Percentiles rank a stretch among this genome's conserved stretches.
These are phyloP conservation scores for Lactarius evosmus DNA, from an alignment of 768 basidiomycete genomes.

Conservation along the genomic window DNA sequence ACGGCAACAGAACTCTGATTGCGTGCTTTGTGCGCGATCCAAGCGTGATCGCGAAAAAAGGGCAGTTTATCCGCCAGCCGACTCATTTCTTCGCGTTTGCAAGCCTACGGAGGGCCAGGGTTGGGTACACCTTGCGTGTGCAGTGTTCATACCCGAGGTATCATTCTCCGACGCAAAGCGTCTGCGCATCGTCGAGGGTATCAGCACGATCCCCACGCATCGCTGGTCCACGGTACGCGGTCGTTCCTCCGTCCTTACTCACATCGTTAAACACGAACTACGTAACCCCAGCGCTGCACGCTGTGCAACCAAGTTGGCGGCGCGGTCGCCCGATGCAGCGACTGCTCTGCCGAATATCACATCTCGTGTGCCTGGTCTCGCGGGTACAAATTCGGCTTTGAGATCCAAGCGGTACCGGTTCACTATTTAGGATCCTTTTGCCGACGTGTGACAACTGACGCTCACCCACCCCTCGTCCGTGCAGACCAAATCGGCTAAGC, in stretches of 20 bases:
- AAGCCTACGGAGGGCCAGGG: constrained; percentile 93
- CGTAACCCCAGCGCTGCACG: constrained; percentile 55
- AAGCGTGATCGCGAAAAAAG: constrained; percentile 47
- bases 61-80: constrained; percentile 47
- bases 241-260: background rate
- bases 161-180: constrained; percentile 70
- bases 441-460: background rate
- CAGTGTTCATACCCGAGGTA: constrained; percentile 85
- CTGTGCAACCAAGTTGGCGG: constrained; percentile 73
- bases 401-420: constrained; percentile 72
- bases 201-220: constrained; percentile 65
- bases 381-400: constrained; percentile 87
- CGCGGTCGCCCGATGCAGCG: constrained; percentile 78
- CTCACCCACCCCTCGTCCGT: background rate
- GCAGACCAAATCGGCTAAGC: constrained; percentile 74
- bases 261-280: constrained; percentile 22
- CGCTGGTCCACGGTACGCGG: constrained; percentile 71
- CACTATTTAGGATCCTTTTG: constrained; percentile 9
- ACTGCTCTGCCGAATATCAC: constrained; percentile 81
- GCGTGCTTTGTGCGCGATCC: constrained; percentile 75
- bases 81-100: constrained; percentile 68
- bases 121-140: constrained; percentile 90
- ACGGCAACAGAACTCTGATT: constrained; percentile 63
- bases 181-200: constrained; percentile 80
- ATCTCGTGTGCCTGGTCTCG: constrained; percentile 86